Base-by-base conservation (phyloP, 2,329 filamentous ascomycete genomes). In the Nigrograna mackinnonii region DNA sequence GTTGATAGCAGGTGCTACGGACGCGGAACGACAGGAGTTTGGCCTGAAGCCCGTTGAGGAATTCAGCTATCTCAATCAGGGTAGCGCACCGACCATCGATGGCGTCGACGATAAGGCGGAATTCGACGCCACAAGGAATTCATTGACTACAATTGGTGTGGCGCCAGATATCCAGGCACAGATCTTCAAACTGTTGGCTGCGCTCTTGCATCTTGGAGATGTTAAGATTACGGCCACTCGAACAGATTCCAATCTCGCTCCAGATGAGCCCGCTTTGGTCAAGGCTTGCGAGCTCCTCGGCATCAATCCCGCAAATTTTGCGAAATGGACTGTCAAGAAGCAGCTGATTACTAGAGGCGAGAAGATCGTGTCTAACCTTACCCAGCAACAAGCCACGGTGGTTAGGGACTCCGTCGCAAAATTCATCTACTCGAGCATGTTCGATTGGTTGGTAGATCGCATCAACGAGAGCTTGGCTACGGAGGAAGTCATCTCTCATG, bases 291-390 rank as follows among this genome's bases (percentile, higher is more conserved):
- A 80, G 11, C 87, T 97, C 46, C 81, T 99, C 24, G 94, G 94
- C 17, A 95, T 99, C 46, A 84, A 96, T 66, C 80, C 85, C 2
- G 75, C 80, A 21, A 89, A 91, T 55, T 97, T 99, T 64, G 87
- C 94, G 37, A 96, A 92, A 70, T 99, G 94, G 94, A 96, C 91
- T 39, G 89, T 97, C 49, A 99, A 99, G 81, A 99, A 99, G 75
- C 94, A 99, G 71, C 81, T 99, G 46, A 84, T 96, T 51, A 99
- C 94, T 12, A 84, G 94, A 64, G 94, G 91, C 35, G 94, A 99
- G 69, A 97, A 96, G 77, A 99, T 99, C 57, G 90, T 89, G 21
- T 97, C 94, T 20, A 96, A 96, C 66, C 73, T 99, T 49, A 95
- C 88, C 18, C 90, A 95, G 59, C 89, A 95, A 47, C 92, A 97